phyloP scores from a whole-genome alignment of 1,139 yeast genomes.

The Candida mesenterica region DNA sequence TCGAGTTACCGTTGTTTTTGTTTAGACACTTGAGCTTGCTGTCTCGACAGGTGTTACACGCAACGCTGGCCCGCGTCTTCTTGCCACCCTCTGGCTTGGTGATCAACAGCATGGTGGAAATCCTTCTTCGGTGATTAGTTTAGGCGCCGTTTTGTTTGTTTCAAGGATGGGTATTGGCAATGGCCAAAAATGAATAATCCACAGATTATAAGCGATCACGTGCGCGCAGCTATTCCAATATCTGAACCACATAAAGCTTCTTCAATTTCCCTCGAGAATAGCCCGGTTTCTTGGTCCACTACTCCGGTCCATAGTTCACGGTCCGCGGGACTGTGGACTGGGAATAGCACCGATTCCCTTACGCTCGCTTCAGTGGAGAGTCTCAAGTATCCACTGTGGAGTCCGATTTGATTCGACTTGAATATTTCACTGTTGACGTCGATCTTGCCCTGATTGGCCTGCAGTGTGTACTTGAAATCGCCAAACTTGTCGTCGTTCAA shows the following conservation, averaged over 20 bases:
- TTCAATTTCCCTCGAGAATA: conserved; percentile 5
- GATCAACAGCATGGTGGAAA: conserved; percentile 6
- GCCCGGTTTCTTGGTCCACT: conserved; percentile 10
- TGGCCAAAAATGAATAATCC: too few species aligned
- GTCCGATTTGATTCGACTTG: conserved; percentile 24
- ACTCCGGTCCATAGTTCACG: conserved; percentile 21
- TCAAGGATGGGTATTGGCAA: too few species aligned
- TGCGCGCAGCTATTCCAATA: background rate
- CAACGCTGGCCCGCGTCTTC: conserved; percentile 20
- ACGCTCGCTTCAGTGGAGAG: conserved; percentile 8
- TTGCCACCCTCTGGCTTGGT: conserved; percentile 6
- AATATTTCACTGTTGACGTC: conserved; percentile 17
- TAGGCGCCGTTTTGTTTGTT: too few species aligned
- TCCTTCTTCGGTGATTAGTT: too few species aligned
- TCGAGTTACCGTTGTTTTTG: conserved; percentile 10
- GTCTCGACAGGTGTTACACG: conserved; percentile 24
- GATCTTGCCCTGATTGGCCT: background rate
- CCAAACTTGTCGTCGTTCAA: conserved; percentile 26
- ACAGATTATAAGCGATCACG: too few species aligned
- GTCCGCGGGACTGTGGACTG: conserved; percentile 15
- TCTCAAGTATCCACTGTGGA: conserved; percentile 21
- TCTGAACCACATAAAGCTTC: background rate
- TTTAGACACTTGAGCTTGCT: conserved; percentile 24
- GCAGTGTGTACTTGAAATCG: conserved; percentile 15
- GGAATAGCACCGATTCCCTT: conserved; percentile 14